Base-by-base conservation (phyloP, 2,329 filamentous ascomycete species). In the Aquanectria penicillioides region DNA sequence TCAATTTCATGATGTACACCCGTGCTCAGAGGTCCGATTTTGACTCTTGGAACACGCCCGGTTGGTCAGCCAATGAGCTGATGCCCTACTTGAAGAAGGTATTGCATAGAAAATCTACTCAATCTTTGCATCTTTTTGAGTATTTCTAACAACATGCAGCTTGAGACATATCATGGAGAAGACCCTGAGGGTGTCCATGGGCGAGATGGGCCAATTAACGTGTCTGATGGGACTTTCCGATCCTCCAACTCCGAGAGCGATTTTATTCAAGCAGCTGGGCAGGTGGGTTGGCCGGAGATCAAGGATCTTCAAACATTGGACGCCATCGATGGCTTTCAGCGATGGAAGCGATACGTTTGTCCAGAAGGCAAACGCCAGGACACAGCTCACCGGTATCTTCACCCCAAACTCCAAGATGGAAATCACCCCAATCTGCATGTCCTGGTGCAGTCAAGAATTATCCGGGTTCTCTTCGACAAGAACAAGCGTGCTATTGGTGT, bases 341-440 rank as follows among this genome's bases (percentile, higher is more conserved):
- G 75, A 51, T 57, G 68, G 71, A 29, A 65, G 43, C 9, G 69
- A 65, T 86, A 83, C 59, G 77, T 86, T 6, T 67, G 57, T 1
- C 67, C 63, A 0, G 79, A 85, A 3, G 85, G 85, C 13, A 75
- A 76, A 36, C 80, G 86, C n/a, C 84, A 87, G 66, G 86, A 89
- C 63, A 75, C 85, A 1, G 86, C 86, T 0, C 80, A 83, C 56
- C 67, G 75, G 12, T 88, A 86, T 57, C 51, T 76, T 13, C 64
- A 74, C 34, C 47, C 75, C 31, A 57, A 73, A 38, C 67, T 78
- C 40, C 41, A 63, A 22, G 57, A 74, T 4, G 65, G 60, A 2
- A 73, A 81, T 2, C 78, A 86, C 41, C 80, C 83, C 0, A 88
- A 88, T 54, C 79, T 90, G 2, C 83, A 89, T 55, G 77, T 90